Base-by-base conservation (phyloP, 2,329 filamentous ascomycete species). In the Aspergillus bombycis region DNA sequence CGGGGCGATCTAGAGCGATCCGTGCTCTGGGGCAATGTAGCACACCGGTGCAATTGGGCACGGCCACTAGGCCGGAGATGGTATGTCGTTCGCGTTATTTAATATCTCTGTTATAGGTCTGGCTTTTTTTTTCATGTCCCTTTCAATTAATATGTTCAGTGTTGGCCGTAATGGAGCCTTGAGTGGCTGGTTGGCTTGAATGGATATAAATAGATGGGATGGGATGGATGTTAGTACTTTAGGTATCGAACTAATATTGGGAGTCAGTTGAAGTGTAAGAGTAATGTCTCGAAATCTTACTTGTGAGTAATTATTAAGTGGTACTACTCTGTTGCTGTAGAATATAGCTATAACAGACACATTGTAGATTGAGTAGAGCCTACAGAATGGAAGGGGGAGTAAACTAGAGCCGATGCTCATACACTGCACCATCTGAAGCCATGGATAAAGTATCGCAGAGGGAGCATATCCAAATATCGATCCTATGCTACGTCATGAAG, bases 391-490 rank as follows among this genome's bases (percentile, higher is more conserved):
- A 75, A 74, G 58, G 62, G 65, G 12, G 67, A 65, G 19, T 63
- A 66, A 6, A 74, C 77, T 63, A 67, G 74, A 46, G 61, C 60
- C 14, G 74, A 77, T 60, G 69, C 70, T 7, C 41, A 76, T 30
- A 70, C 72, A 8, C 61, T 77, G 57, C 72, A 67, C 60, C 64
- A 72, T 60, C 34, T 73, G 61, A 68, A 68, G 28, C 65, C 62
- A 4, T 64, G 62, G 21, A 68, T 1, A 66, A 66, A 19, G 67
- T 67, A 10, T 54, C 75, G 46, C 64, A 73, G 38, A 60, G 57
- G 55, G 70, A 73, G 57, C 56, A 68, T 19, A 67, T 75, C 48
- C 70, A 70, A 30, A 71, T 63, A 5, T 61, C 75, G 63, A 74
- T 71, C 41, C 61, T 71, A 45, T 71, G 70, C 48, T 68, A 66